Evolutionary conservation across 139 green algal species (phyloP).

Genomic region (Pycnococcus provasolii): DNA sequence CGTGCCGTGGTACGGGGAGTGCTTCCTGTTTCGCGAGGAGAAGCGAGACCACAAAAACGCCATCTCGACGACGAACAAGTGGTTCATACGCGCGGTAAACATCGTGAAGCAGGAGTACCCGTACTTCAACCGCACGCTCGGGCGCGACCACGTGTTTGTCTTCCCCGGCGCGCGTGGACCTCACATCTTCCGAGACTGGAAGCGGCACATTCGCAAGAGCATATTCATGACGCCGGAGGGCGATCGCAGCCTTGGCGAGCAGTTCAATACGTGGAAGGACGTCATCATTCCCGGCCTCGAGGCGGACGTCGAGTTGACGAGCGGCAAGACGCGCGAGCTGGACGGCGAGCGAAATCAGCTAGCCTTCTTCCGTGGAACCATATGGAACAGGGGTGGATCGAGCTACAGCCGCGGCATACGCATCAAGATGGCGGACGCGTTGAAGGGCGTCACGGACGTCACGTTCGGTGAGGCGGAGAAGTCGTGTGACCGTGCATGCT

Average conservation of each 20-base stretch:
- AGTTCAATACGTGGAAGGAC: conserved; percentile 32
- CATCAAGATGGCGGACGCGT: conserved; percentile 16
- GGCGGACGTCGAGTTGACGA: background rate
- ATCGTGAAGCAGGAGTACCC: conserved; percentile 16
- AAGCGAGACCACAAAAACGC: too few species aligned
- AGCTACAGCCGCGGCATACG: conserved; percentile 24
- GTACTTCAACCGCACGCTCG: conserved; percentile 34
- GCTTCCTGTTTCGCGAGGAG: conserved; percentile 1
- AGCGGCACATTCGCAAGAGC: conserved; percentile 22
- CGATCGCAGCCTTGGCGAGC: conserved; percentile 21
- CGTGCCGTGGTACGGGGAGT: conserved; percentile 25
- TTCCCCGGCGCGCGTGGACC: conserved; percentile 22
- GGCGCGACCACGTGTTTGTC: conserved; percentile 29
- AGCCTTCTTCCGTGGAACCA: conserved; percentile 27
- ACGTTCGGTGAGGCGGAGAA: conserved; percentile 20
- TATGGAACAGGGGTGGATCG: conserved; percentile 24
- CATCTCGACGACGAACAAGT: background rate
- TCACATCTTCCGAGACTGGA: conserved; percentile 32
- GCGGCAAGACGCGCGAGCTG: background rate
- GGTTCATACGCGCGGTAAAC: conserved; percentile 10
- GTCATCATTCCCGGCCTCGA: conserved; percentile 25
- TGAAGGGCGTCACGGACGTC: conserved; percentile 25
- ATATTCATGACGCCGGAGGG: conserved; percentile 31
- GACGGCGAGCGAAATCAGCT: conserved; percentile 2
- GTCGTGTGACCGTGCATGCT: conserved; percentile 25